Evolutionary conservation across 495 filamentous ascomycete species (phyloP).

Genomic region (Hypomontagnella submonticulosa): DNA sequence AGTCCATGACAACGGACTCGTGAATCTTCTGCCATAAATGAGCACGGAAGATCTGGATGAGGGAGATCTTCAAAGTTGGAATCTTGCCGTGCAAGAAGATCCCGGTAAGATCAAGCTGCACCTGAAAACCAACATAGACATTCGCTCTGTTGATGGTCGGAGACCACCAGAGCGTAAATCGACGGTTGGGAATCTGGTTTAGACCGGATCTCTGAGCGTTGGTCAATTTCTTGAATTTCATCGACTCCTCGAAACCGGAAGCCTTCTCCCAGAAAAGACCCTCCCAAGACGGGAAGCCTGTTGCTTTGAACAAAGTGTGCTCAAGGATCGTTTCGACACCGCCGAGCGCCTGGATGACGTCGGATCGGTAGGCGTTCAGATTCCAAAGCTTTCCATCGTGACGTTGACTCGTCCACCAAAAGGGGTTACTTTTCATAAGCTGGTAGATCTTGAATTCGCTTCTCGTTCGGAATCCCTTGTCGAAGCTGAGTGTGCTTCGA

Average conservation of each 20-base stretch:
- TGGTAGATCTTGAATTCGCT: slow-evolving; percentile 99
- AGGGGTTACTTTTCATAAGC: slow-evolving; percentile 99
- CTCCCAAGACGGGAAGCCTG: slow-evolving; percentile 98
- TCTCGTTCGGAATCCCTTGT: slow-evolving; percentile 96
- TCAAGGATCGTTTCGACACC: slow-evolving; percentile 99
- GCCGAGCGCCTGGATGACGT: slow-evolving; percentile 97
- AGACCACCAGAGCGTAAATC: slow-evolving; percentile 99
- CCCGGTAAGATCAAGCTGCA: slow-evolving; percentile 97
- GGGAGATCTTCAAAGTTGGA: slow-evolving; percentile 95
- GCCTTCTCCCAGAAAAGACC: slow-evolving; percentile 98
- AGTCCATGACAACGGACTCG: slow-evolving; percentile 98
- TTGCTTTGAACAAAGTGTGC: slow-evolving; percentile 98
- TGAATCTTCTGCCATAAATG: slow-evolving; percentile 99
- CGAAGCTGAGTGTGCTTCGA: slow-evolving; percentile 95
- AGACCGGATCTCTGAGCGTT: slow-evolving; percentile 98
- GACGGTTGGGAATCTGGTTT: slow-evolving; percentile 99
- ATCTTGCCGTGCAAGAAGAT: slow-evolving; percentile 99
- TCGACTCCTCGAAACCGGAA: slow-evolving; percentile 80
- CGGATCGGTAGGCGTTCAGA: slow-evolving; percentile 95
- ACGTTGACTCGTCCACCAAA: slow-evolving; percentile 99
- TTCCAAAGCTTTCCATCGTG: slow-evolving; percentile 99
- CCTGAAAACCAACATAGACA: slow-evolving; percentile 96
- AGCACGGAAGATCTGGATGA: slow-evolving; percentile 99
- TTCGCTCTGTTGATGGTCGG: slow-evolving; percentile 83
- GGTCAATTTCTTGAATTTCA: slow-evolving; percentile 99